phyloP scores from a whole-genome alignment of 148 eudicot genomes.

The Diospyros kaki region DNA sequence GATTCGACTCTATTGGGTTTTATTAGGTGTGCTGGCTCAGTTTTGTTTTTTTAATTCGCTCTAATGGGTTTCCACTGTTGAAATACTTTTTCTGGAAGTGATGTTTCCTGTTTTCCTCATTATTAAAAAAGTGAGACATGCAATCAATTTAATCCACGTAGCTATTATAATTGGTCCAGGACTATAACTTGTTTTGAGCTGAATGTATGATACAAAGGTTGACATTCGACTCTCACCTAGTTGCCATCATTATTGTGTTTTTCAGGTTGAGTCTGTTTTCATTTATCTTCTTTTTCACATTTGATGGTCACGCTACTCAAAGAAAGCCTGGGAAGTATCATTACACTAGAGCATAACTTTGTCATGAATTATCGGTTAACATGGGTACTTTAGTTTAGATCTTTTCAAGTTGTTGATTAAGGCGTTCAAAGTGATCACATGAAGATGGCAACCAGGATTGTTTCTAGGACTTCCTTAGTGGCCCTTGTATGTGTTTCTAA shows the following conservation, averaged over 20 bases:
- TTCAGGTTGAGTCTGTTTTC: background rate
- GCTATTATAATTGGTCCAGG: background rate
- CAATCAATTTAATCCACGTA: background rate
- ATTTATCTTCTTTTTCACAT: background rate
- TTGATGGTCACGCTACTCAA: background rate
- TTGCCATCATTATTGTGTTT: background rate
- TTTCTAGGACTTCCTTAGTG: background rate
- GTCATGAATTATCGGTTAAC: background rate
- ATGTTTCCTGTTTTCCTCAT: background rate
- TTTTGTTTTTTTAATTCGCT: background rate
- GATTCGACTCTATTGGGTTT: background rate
- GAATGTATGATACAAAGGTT: background rate
- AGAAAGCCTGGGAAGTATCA: background rate
- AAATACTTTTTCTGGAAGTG: background rate
- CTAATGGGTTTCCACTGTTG: conserved; percentile 2
- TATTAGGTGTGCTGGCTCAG: background rate
- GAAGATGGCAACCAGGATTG: background rate
- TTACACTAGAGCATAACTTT: background rate
- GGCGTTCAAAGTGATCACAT: background rate
- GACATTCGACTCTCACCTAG: background rate
- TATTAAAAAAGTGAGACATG: background rate
- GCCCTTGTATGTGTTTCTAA: background rate
- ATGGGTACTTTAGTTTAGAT: background rate
- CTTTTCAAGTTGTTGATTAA: background rate
- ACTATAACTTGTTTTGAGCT: background rate